Base-by-base conservation (phyloP, 495 filamentous ascomycete species). In the Annulohypoxylon stygium region DNA sequence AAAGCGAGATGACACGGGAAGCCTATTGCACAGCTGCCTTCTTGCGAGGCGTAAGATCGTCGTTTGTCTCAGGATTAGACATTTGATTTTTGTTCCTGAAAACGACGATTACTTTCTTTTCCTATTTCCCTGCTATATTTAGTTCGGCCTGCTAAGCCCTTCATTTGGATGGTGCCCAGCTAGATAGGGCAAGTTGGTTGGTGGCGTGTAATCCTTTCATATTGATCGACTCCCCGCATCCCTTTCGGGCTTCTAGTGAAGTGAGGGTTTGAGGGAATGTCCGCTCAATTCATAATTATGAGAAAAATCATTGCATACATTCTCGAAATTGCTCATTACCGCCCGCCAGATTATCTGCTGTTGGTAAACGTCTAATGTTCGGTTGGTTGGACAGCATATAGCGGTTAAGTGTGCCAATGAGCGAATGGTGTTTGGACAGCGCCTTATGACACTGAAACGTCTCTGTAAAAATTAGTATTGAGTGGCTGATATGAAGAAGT, bases 1-100 rank as follows among this genome's bases (percentile, higher is more conserved):
- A 45, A 16, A 65, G 20, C 37, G 39, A 45, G 41, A 59, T 59
- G 39, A 47, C 12, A 58, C 53, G 23, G 51, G 50, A 57, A 54
- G 20, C 20, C 36, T n/a, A 34, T 47, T 36, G 36, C 30, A 33
- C 50, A 34, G 23, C 39, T 63, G 16, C 50, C 41, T 43, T 50
- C 43, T 53, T 43, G 39, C 2, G 8, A 20, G 25, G 59, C 33
- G 34, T 25, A 1, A 3, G 41, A 68, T 51, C 36, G 4, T 16
- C 16, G 30, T 37, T 51, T 53, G 55, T 58, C 34, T 53, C 45
- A 54, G 18, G 47, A 8, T 20, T 53, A 26, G 34, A 45, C 14
- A 11, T 45, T 58, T 12, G 39, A 25, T 23, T 12, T 12, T 14
- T 37, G 9, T n/a, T 57, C 36, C 53, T 36, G n/a, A 48, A 58